phyloP scores from a whole-genome alignment of 1,139 yeast genomes.

The Lodderomyces theae region DNA sequence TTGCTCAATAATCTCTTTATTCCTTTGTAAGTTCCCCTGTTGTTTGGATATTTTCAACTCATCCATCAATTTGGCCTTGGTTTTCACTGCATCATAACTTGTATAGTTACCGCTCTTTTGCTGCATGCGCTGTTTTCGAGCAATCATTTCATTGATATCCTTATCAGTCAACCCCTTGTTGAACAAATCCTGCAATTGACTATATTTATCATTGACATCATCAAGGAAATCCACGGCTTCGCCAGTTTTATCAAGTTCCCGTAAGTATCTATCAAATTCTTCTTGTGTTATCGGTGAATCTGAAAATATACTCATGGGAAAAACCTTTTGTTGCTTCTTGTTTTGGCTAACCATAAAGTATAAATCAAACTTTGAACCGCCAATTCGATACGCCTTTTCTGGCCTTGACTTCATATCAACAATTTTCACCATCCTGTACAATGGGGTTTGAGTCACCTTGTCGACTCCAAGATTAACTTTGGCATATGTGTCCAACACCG shows the following conservation, averaged over 20 bases:
- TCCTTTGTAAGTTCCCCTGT: slow-evolving; percentile 51
- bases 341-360: slow-evolving; percentile 69
- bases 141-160: slow-evolving; percentile 78
- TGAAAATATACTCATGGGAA: slow-evolving; percentile 75
- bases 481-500: slow-evolving; percentile 72
- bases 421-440: slow-evolving; percentile 82
- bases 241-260: slow-evolving; percentile 58
- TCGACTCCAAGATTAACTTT: slow-evolving; percentile 78
- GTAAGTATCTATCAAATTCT: slow-evolving; percentile 71
- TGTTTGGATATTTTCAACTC: slow-evolving; percentile 76
- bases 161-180: slow-evolving; percentile 66
- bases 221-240: slow-evolving; percentile 62
- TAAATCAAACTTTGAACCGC: slow-evolving; percentile 55
- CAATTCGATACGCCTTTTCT: slow-evolving; percentile 58
- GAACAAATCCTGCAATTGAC: slow-evolving; percentile 60
- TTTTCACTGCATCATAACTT: slow-evolving; percentile 72
- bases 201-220: slow-evolving; percentile 63
- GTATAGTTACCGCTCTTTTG: slow-evolving; percentile 33
- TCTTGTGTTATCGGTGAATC: slow-evolving; percentile 66
- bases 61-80: slow-evolving; percentile 70
- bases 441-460: slow-evolving; percentile 57
- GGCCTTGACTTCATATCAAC: slow-evolving; percentile 54
- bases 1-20: slow-evolving; percentile 53
- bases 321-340: slow-evolving; percentile 60
- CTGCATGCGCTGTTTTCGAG: slow-evolving; percentile 59